Base-by-base conservation (phyloP, 1,139 yeast species). In the Debaryomyces udenii region DNA sequence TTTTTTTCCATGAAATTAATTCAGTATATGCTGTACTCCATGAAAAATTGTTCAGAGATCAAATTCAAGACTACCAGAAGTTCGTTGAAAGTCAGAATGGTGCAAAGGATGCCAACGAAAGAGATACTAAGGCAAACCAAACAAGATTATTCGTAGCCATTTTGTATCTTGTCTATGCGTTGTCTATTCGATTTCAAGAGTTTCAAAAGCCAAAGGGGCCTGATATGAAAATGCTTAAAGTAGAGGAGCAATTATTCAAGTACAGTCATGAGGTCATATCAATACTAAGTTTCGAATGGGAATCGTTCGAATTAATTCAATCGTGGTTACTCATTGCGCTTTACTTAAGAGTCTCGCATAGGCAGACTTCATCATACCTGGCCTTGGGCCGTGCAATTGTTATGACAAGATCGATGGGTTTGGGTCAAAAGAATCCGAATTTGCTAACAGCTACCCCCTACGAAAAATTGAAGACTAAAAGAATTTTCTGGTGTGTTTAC, bases 261-360 rank as follows among this genome's bases (percentile, higher is more conserved):
- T 76, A 74, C 44, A 72, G 78, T 4, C 64, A 76, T 55, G 57
- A 63, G 17, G 72, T 81, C 9, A 62, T 81, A 5, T 63, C 69
- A 15, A 68, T 72, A 13, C 61, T 82, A 35, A 68, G 81, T 34
- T 81, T 81, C 56, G 86, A 82, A 55, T 82, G 87, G 86, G 86
- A 81, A 53, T 74, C 83, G 15, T 73, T 78, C 45, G 89, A 83
- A 54, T 66, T 83, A 47, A 73, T 81, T 28, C 89, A 83, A 54
- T 71, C 80, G 30, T 81, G 87, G 85, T 57, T 81, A 10, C 58
- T 83, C 22, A 69, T 79, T 23, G 59, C 81, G 0, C 51, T 81
- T 15, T 83, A 81, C 51, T 59, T 82, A 30, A 62, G 89, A 32
- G 61, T 77, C 2, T 62, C 79, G 27, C 82, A 81, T 50, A 66